A percentile compares a stretch with the other conserved stretches of the same genome.
These are phyloP conservation scores for Astrothelium subdiscretum DNA, from an alignment of 495 filamentous ascomycete species.

Conservation along the genomic window DNA sequence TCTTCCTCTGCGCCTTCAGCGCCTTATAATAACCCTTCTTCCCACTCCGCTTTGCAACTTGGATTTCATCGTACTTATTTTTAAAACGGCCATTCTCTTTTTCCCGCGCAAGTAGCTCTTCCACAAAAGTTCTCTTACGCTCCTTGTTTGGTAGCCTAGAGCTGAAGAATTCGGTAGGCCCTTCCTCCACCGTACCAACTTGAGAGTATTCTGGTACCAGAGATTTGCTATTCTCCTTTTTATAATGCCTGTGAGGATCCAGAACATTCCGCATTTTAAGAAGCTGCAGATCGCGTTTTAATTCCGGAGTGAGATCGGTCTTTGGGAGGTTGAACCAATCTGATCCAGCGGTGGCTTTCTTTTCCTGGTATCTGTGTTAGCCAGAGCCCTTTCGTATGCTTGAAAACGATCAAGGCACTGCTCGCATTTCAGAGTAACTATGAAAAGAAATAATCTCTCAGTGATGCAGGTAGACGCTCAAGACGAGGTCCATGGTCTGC, in stretches of 20 bases:
- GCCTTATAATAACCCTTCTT: constrained; percentile 62
- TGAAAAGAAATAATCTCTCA: constrained; percentile 70
- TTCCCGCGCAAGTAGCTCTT: constrained; percentile 66
- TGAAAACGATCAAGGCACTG: constrained; percentile 8
- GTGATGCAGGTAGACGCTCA: constrained; percentile 57
- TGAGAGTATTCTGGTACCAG: constrained; percentile 69
- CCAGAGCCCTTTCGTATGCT: constrained; percentile 3
- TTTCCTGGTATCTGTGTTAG: constrained; percentile 33
- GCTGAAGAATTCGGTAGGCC: constrained; percentile 77
- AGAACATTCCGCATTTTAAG: constrained; percentile 79
- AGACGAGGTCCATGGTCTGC: constrained; percentile 59
- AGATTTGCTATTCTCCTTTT: constrained; percentile 61
- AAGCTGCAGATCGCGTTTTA: constrained; percentile 78
- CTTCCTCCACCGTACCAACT: constrained; percentile 79
- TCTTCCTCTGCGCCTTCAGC: constrained; percentile 43
- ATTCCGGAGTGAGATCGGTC: constrained; percentile 69
- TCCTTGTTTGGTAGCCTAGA: constrained; percentile 73
- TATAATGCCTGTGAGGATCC: constrained; percentile 84
- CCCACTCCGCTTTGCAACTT: constrained; percentile 54
- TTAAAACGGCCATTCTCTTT: constrained; percentile 48
- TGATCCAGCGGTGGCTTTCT: constrained; percentile 48
- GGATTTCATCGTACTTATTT: constrained; percentile 59
- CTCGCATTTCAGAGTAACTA: constrained; percentile 93
- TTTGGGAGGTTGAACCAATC: constrained; percentile 78
- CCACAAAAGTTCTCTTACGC: constrained; percentile 79